A percentile compares a stretch with the other conserved stretches of the same genome.
Conservation (phyloP, 2,329 filamentous ascomycete genomes). For the Aspergillus arachidicola region DNA sequence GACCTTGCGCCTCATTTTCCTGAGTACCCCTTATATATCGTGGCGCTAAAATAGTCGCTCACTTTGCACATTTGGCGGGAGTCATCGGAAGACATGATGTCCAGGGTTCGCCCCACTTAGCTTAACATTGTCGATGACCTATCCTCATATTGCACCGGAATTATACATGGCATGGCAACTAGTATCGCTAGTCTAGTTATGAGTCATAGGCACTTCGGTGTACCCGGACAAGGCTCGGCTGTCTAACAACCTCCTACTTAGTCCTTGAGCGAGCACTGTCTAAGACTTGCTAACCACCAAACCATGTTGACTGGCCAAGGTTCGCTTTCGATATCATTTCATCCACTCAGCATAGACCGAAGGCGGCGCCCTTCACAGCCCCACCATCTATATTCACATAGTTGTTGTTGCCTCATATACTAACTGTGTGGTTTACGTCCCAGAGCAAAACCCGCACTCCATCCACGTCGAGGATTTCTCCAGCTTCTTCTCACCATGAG, state of each 20-base stretch:
- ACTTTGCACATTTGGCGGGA: background rate
- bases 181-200: background rate
- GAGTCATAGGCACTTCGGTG: background rate
- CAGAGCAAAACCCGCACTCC: background rate
- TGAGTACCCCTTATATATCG: background rate
- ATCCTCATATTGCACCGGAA: too few relatives aligned
- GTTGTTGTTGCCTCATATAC: background rate
- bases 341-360: too few relatives aligned
- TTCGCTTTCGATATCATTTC: background rate
- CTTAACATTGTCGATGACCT: background rate
- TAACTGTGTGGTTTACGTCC: background rate
- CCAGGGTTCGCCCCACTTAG: background rate
- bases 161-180: background rate
- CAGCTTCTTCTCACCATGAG: background rate
- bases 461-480: background rate
- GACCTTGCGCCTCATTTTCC: too few relatives aligned
- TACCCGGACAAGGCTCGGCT: too few relatives aligned
- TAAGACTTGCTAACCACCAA: too few relatives aligned
- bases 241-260: too few relatives aligned
- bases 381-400: accelerated
- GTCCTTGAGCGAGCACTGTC: too few relatives aligned
- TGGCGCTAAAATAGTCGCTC: too few relatives aligned
- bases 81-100: background rate
- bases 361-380: too few relatives aligned
- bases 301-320: background rate